phyloP scores from a whole-genome alignment of 495 filamentous ascomycete genomes.

The Podospora australis region DNA sequence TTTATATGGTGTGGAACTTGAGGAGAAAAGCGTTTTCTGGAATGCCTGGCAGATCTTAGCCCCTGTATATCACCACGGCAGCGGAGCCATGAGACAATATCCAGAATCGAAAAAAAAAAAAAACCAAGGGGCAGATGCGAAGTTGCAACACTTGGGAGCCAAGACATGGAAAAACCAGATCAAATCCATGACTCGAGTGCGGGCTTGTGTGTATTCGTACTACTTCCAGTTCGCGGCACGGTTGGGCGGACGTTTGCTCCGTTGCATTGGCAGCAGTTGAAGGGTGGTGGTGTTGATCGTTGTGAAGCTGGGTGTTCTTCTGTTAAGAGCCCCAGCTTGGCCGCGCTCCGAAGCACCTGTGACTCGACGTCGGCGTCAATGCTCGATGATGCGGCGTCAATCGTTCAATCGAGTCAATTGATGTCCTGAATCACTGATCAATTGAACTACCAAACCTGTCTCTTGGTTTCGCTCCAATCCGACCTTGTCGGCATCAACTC shows the following conservation, averaged over 20 bases:
- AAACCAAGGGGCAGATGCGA: neutral
- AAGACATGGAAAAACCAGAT: conserved; percentile 1
- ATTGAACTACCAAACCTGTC: too few relatives aligned
- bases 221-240: conserved; percentile 8
- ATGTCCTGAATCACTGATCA: neutral
- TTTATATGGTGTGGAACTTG: neutral
- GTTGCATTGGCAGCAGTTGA: neutral
- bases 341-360: neutral
- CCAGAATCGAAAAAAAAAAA: neutral
- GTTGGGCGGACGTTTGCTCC: conserved; percentile 9
- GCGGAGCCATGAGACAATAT: conserved; percentile 8
- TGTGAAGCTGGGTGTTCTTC: conserved; percentile 5
- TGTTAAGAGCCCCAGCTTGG: conserved; percentile 17
- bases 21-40: neutral
- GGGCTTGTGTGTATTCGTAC: neutral
- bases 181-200: neutral
- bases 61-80: conserved; percentile 12
- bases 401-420: conserved; percentile 9
- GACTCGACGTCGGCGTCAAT: conserved; percentile 11
- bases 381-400: neutral
- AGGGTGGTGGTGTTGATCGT: neutral
- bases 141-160: neutral
- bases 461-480: neutral
- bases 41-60: neutral
- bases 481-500: neutral